Conservation (phyloP, 1,284 basidiomycete genomes). For the Takashimella tepidaria region DNA sequence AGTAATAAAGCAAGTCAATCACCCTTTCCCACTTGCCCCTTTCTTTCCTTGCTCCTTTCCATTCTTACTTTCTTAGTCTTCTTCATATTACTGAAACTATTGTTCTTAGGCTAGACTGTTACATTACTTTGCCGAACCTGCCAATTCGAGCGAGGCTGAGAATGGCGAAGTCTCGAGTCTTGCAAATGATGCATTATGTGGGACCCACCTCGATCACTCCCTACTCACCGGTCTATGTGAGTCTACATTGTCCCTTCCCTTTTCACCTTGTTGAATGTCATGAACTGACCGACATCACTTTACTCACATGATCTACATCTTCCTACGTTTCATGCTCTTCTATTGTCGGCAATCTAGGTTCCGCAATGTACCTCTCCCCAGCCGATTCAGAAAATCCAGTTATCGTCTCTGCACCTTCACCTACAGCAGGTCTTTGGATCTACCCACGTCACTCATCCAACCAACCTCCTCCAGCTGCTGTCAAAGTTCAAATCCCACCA, state of each 20-base stretch:
- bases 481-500: constrained; percentile 74
- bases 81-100: too few relatives aligned
- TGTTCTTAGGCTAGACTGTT: constrained; percentile 65
- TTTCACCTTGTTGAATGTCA: too few relatives aligned
- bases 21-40: neutral
- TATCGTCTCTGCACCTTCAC: constrained; percentile 62
- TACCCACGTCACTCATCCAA: constrained; percentile 55
- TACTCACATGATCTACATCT: too few relatives aligned
- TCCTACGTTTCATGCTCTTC: too few relatives aligned
- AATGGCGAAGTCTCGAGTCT: constrained; percentile 55
- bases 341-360: constrained; percentile 38
- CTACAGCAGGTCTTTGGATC: constrained; percentile 79
- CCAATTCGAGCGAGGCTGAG: constrained; percentile 42
- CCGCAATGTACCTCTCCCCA: constrained; percentile 67
- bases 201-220: constrained; percentile 64
- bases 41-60: neutral
- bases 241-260: too few relatives aligned
- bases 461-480: constrained; percentile 54
- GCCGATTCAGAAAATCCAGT: constrained; percentile 35
- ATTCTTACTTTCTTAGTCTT: neutral
- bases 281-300: too few relatives aligned
- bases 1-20: constrained; percentile 39
- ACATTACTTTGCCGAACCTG: constrained; percentile 74
- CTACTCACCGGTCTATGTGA: constrained; percentile 78
- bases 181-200: constrained; percentile 71